A percentile compares a stretch with the other conserved stretches of the same genome.
Evolutionary conservation across 495 filamentous ascomycete species (phyloP).

Genomic region (Hyaloscypha hepaticicola): DNA sequence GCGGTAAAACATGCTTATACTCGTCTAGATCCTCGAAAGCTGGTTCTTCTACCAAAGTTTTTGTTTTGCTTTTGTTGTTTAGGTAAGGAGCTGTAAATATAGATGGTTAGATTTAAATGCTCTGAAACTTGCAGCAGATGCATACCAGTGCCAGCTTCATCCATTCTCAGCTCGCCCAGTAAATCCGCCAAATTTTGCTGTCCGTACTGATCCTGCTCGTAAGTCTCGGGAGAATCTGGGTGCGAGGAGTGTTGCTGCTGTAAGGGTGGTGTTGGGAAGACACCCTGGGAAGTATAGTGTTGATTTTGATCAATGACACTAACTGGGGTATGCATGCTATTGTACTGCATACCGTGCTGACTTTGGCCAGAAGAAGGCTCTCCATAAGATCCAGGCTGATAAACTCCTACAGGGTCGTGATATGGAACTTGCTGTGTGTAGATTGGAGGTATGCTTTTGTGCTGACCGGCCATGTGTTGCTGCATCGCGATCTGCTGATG

Average conservation of each 20-base stretch:
- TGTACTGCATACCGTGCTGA: slow-evolving; percentile 49
- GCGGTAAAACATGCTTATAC: slow-evolving; percentile 60
- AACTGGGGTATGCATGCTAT: slow-evolving; percentile 43
- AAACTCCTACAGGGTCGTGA: slow-evolving; percentile 35
- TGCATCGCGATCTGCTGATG: slow-evolving; percentile 48
- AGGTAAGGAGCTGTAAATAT: slow-evolving; percentile 79
- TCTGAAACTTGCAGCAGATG: slow-evolving; percentile 4
- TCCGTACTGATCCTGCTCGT: slow-evolving; percentile 64
- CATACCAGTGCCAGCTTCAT: slow-evolving; percentile 86
- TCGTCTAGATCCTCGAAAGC: slow-evolving; percentile 75
- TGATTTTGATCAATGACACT: slow-evolving; percentile 49
- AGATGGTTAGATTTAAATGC: slow-evolving; percentile 15
- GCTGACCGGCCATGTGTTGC: slow-evolving; percentile 38
- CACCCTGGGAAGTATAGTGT: slow-evolving; percentile 36
- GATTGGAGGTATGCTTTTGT: slow-evolving; percentile 30
- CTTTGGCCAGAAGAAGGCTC: slow-evolving; percentile 40
- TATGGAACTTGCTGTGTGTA: slow-evolving; percentile 33
- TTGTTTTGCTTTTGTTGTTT: slow-evolving; percentile 63
- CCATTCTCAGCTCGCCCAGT: slow-evolving; percentile 81
- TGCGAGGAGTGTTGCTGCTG: slow-evolving; percentile 45
- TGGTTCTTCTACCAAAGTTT: slow-evolving; percentile 67
- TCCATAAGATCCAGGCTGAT: slow-evolving; percentile 45
- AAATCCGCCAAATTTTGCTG: slow-evolving; percentile 75
- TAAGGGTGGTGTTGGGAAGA: slow-evolving; percentile 56
- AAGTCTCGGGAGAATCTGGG: slow-evolving; percentile 44